A percentile compares a stretch with the other conserved stretches of the same genome.
Conservation (phyloP, 2,329 filamentous ascomycete species). For the Fusarium drepaniforme region DNA sequence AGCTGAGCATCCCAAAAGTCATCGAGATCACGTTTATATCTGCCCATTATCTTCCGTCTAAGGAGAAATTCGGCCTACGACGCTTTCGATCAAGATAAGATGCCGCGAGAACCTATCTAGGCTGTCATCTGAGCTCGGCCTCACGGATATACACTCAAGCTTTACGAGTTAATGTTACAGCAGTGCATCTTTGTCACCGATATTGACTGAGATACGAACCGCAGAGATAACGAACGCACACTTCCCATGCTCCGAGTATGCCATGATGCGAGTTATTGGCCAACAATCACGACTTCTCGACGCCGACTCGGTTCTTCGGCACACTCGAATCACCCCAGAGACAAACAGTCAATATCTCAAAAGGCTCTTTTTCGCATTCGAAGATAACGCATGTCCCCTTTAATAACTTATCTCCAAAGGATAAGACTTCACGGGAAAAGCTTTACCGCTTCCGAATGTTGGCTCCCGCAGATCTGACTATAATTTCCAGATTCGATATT, state of each 20-base stretch:
- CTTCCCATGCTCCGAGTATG: fast-evolving
- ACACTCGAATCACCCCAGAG: neutral
- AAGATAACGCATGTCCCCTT: neutral
- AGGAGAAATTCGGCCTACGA: neutral
- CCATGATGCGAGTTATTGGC: neutral
- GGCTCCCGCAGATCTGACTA: neutral
- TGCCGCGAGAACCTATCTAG: neutral
- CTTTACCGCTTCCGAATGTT: neutral
- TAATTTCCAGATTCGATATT: neutral
- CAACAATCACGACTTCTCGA: neutral
- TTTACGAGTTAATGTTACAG: neutral
- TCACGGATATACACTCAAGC: neutral
- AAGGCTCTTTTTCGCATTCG: too few species aligned
- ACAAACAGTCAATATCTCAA: neutral
- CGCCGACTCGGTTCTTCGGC: neutral
- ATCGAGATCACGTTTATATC: neutral
- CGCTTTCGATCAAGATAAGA: neutral
- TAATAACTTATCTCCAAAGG: neutral
- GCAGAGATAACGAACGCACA: neutral
- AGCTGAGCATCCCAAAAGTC: neutral
- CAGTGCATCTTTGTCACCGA: neutral
- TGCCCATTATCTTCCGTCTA: neutral
- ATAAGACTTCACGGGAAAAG: neutral
- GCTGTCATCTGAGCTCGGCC: neutral
- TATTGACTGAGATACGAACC: neutral